Conservation (phyloP, 331 rosid species). For the Dryas integrifolia region DNA sequence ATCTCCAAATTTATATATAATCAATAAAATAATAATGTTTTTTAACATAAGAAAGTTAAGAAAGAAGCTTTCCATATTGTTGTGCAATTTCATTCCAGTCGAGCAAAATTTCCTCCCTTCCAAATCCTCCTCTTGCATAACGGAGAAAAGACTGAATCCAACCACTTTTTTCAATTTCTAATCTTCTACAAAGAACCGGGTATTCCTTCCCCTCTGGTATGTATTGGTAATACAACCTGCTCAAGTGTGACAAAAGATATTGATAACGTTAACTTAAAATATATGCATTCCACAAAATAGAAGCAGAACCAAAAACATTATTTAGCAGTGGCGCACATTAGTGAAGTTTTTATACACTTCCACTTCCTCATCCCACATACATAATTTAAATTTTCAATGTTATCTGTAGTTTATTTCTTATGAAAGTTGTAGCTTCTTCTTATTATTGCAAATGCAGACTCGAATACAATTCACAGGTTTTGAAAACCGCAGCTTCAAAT, state of each 20-base stretch:
- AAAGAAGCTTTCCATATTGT: constrained; percentile 54
- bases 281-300: neutral
- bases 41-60: neutral
- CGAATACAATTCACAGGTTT: neutral
- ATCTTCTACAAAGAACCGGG: constrained; percentile 75
- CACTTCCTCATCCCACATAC: neutral
- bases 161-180: constrained; percentile 32
- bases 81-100: constrained; percentile 92
- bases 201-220: constrained; percentile 90
- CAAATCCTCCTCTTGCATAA: constrained; percentile 31
- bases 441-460: neutral
- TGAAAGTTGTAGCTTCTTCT: neutral
- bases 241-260: constrained; percentile 15
- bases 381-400: too few relatives aligned
- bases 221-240: constrained; percentile 85
- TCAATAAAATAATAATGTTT: too few relatives aligned
- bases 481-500: neutral
- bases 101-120: constrained; percentile 61
- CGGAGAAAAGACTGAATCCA: constrained; percentile 41
- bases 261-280: neutral
- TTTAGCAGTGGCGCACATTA: neutral
- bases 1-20: too few relatives aligned
- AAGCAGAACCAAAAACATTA: neutral
- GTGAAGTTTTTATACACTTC: neutral
- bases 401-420: neutral